Evolutionary conservation across 371 early-diverging fungal species (phyloP), one percentile per base, ranked within the genome.

Genomic region (Coemansia sp.): DNA sequence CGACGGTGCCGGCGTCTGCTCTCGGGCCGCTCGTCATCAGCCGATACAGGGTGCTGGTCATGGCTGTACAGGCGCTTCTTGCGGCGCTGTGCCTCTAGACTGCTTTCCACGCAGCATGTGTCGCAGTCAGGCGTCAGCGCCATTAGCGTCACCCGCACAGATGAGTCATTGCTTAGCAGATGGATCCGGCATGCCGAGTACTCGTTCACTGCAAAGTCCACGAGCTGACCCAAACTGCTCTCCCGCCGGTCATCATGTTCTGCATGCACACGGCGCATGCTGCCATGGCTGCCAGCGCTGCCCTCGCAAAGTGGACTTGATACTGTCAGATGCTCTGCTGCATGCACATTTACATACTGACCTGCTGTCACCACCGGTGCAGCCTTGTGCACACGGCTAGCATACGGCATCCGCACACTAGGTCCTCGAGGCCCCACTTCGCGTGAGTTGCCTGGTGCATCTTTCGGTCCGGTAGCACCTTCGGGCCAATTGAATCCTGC

Each of bases 41-140:
- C 24, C 4, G 24, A 29, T 11, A 3, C 11, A 0, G n/a, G 58
- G 24, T 48, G 59, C 41, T 61, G 60, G 9, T 54, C 61, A 6
- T 64, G 65, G 57, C 55, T 73, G 53, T 61, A 29, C 63, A 66
- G 66, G 4, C 78, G 74, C 55, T 77, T 64, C 29, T 59, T 65
- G 64, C 78, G 73, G 21, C 44, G 44, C 28, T 44, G 69, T 17
- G 66, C 51, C 36, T 68, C 76, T 11, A 60, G 15, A 19, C 19
- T 62, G 39, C 23, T 55, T 41, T 74, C 57, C 3, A 23, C 29
- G 19, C 62, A 61, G 15, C 78, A 77, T 13, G 56, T 36, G 24
- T 74, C 75, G 53, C 78, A 77, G 28, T 69, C 75, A 1, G 78
- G 78, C 15, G 78, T 57, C 23, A 77, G 29, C 4, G 78, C 78